Evolutionary conservation across 73 alveolate genomes (phyloP).

Genomic region (Paramecium primaurelia): DNA sequence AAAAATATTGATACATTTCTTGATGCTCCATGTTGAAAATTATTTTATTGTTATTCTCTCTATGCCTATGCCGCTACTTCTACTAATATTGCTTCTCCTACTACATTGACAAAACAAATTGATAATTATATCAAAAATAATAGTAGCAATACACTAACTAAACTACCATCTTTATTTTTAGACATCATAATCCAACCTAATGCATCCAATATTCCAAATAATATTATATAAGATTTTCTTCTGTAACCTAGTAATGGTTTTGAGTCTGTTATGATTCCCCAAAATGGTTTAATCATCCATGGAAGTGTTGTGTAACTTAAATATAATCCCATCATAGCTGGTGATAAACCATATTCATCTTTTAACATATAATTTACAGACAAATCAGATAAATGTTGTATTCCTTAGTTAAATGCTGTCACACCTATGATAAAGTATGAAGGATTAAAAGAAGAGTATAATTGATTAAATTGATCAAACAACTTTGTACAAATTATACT

Average conservation of each 20-base stretch:
- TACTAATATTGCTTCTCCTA: slow-evolving; percentile 74
- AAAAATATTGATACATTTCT: slow-evolving; percentile 57
- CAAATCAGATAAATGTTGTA: slow-evolving; percentile 63
- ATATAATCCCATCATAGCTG: slow-evolving; percentile 62
- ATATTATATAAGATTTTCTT: slow-evolving; percentile 79
- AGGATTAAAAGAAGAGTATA: slow-evolving; percentile 8
- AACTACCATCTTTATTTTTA: background rate
- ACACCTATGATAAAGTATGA: slow-evolving; percentile 12
- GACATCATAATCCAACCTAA: slow-evolving; percentile 70
- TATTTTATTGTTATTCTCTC: background rate
- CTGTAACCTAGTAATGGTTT: slow-evolving; percentile 83
- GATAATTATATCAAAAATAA: slow-evolving; percentile 49
- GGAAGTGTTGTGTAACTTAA: slow-evolving; percentile 56
- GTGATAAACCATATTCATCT: slow-evolving; percentile 62
- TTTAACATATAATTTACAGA: slow-evolving; percentile 56
- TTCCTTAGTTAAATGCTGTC: slow-evolving; percentile 3
- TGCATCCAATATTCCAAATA: slow-evolving; percentile 75
- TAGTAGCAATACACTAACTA: background rate
- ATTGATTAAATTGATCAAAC: background rate
- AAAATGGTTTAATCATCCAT: slow-evolving; percentile 92
- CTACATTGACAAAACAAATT: slow-evolving; percentile 73
- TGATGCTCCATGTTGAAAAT: slow-evolving; percentile 53
- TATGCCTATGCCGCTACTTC: slow-evolving; percentile 60
- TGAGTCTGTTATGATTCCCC: slow-evolving; percentile 95
- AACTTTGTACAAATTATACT: background rate